phyloP scores from a whole-genome alignment of 2,329 filamentous ascomycete species.

The Onygenales sp. region DNA sequence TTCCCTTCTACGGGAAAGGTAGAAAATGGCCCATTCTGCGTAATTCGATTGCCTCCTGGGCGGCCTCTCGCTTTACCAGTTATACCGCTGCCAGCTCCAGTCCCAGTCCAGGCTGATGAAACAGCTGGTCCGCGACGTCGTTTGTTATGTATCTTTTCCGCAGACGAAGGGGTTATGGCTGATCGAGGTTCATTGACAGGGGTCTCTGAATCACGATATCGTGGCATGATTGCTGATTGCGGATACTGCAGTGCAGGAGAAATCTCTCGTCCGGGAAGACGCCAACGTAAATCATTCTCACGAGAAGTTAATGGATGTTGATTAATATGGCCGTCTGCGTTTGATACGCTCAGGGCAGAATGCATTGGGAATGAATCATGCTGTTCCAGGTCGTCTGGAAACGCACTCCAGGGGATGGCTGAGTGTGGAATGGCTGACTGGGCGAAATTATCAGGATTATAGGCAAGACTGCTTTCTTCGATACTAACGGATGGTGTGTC shows the following conservation, averaged over 20 bases:
- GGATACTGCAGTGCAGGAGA: conserved; percentile 63
- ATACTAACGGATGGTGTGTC: conserved; percentile 42
- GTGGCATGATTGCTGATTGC: conserved; percentile 65
- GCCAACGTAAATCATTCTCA: conserved; percentile 31
- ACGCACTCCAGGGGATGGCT: conserved; percentile 43
- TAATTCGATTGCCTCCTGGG: conserved; percentile 63
- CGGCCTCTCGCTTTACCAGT: conserved; percentile 67
- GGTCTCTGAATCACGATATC: conserved; percentile 23
- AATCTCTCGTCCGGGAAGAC: conserved; percentile 45
- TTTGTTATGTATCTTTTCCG: conserved; percentile 32
- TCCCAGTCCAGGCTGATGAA: conserved; percentile 86
- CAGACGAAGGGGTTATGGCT: conserved; percentile 55
- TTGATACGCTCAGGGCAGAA: conserved; percentile 24
- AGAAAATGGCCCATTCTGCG: conserved; percentile 57
- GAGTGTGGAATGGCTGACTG: background rate
- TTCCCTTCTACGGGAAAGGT: conserved; percentile 49
- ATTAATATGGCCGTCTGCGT: conserved; percentile 24
- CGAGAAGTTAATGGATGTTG: conserved; percentile 10
- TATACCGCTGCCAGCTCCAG: conserved; percentile 51
- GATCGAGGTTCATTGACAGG: conserved; percentile 53
- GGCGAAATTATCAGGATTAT: conserved; percentile 13
- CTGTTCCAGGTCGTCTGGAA: conserved; percentile 45
- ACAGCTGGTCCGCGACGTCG: conserved; percentile 75
- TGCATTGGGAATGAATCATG: conserved; percentile 29
- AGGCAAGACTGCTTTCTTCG: conserved; percentile 28